Conservation (phyloP, 2,329 filamentous ascomycete genomes). For the Aspergillus sp. region DNA sequence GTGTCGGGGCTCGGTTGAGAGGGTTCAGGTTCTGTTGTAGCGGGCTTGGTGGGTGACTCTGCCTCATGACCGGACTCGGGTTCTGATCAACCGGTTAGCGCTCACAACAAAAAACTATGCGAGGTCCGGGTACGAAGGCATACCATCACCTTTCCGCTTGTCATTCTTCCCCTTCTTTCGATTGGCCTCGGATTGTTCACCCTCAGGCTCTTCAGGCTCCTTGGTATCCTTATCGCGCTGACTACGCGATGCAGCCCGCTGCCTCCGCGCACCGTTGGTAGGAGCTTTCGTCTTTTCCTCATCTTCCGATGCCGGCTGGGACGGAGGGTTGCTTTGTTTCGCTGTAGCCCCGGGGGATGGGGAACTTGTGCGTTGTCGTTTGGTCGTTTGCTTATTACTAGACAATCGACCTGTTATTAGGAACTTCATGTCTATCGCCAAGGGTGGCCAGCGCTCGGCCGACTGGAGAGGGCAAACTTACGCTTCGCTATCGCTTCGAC, state of each 20-base stretch:
- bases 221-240: slow-evolving; percentile 49
- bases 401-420: slow-evolving; percentile 24
- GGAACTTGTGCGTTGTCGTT: slow-evolving; percentile 81
- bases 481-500: slow-evolving; percentile 91
- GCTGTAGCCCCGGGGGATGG: slow-evolving; percentile 63
- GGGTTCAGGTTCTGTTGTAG: slow-evolving; percentile 37
- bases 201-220: slow-evolving; percentile 63
- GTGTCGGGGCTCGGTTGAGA: slow-evolving; percentile 43
- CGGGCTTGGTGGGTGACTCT: slow-evolving; percentile 51
- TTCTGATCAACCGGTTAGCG: slow-evolving; percentile 36
- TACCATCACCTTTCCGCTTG: slow-evolving; percentile 77
- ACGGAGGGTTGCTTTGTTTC: slow-evolving; percentile 45
- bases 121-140: slow-evolving; percentile 12
- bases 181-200: slow-evolving; percentile 69
- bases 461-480: slow-evolving; percentile 50
- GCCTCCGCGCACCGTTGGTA: slow-evolving; percentile 53
- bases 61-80: slow-evolving; percentile 71
- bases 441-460: background rate
- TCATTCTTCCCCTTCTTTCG: slow-evolving; percentile 81
- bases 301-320: slow-evolving; percentile 61
- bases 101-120: background rate
- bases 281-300: slow-evolving; percentile 48
- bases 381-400: slow-evolving; percentile 69
- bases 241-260: slow-evolving; percentile 56
- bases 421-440: slow-evolving; percentile 5